Evolutionary conservation across 768 basidiomycete species (phyloP), one percentile per base, ranked within the genome.

Genomic region (Hortiboletus campestris): DNA sequence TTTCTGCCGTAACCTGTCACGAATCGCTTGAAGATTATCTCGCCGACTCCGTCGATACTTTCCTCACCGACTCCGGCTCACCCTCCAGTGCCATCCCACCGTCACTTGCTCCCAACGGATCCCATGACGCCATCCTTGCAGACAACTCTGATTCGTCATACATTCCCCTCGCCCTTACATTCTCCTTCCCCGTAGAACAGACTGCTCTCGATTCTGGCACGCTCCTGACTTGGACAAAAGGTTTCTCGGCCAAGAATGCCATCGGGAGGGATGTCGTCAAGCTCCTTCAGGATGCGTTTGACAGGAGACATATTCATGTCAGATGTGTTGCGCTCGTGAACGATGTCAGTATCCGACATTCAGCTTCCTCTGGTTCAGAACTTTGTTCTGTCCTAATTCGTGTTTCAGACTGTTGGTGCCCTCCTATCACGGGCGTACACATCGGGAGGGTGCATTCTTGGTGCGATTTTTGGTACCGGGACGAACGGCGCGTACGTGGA

Each of bases 401-500:
- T 48, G 17, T n/a, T 20, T 45, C 28, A 97, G 94, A 99, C 97
- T 20, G 96, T 98, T 22, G 97, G 97, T 31, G 91, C 97, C 7
- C 81, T 98, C 43, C 78, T 99, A 29, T 95, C 95, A 12, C 83
- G 93, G 44, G 90, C 94, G 10, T 99, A 99, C 69, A 90, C 89
- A n/a, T 83, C 85, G 4, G 97, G 97, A 19, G 90, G 90, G 7
- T 96, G 92, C 64, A 76, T 94, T 16, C 82, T 95, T 34, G 90
- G 88, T 45, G 88, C 88, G 51, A 98, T 98, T 65, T 98, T 98
- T 68, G 97, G 97, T 25, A 99, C 97, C 0, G 97, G 97, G 17
- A 98, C 97, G 6, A 99, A 99, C 67, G 97, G 97, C 31, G 97
- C 97, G 12, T 99, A 97, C 73, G 83, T 99, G 46, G 96, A 98